Base-by-base conservation (phyloP, 768 basidiomycete species). In the Clitopilus hobsonii region DNA sequence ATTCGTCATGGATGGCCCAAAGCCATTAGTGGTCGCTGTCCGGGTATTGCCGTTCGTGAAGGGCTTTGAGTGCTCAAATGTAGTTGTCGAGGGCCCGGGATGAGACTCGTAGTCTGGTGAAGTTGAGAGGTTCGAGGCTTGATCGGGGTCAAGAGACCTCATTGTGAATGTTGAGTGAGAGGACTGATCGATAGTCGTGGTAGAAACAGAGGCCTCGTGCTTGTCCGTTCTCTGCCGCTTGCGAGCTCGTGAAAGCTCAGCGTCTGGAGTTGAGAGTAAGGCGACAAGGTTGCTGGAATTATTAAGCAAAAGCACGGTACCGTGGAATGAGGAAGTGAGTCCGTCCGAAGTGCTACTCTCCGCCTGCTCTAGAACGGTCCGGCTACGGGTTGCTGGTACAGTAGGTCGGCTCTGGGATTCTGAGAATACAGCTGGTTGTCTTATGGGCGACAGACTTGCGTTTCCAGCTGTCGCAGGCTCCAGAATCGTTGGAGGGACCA, bases 221-320 rank as follows among this genome's bases (percentile, higher is more conserved):
- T 63, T 75, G 63, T 78, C 76, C 65, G 80, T 74, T 70, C 87
- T 80, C 75, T 85, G 85, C 77, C 87, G 79, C 77, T 89, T 89
- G 71, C 79, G 79, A 61, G 83, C 82, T 69, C 85, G 75, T 53
- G 76, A 58, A 58, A 71, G 71, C 70, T 83, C 83, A 70, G 74
- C 59, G 66, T 79, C 77, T 79, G 68, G 65, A 66, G 69, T 61
- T 59, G 57, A 45, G 26, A 59, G 59, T 57, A 59, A 53, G 32
- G 26, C 64, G 60, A 56, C 52, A 60, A 41, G 56, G 54, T 49
- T 28, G 22, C 25, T 52, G 58, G 29, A 24, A 22, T 28, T 53
- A 49, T 30, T 52, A 45, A 49, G 29, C 57, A 53, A 51, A 48
- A 55, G 55, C 54, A 62, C 63, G 65, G 62, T 66, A 78, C 77